Evolutionary conservation across 2,329 filamentous ascomycete species (phyloP).

Genomic region (Fusarium sarcochroum): DNA sequence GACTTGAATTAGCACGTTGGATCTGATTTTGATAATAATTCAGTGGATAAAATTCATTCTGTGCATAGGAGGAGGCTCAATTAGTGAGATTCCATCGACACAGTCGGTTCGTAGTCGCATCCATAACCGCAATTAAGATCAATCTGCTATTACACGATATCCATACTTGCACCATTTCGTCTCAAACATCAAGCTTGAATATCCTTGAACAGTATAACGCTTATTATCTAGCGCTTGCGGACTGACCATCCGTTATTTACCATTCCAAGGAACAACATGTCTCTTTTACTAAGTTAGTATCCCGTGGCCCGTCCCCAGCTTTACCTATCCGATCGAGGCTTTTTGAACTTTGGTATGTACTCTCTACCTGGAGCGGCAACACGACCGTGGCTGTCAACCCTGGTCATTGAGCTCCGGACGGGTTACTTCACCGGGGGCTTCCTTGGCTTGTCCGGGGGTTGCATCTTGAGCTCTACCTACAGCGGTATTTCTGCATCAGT

Average conservation of each 20-base stretch:
- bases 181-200: constrained; percentile 25
- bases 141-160: constrained; percentile 24
- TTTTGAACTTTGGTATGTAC: constrained; percentile 11
- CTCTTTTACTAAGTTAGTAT: constrained; percentile 11
- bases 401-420: constrained; percentile 40
- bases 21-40: neutral
- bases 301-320: neutral
- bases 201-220: constrained; percentile 23
- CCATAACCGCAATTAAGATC: neutral
- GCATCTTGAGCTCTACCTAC: constrained; percentile 44
- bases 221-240: constrained; percentile 43
- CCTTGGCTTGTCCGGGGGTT: constrained; percentile 43
- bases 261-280: constrained; percentile 38
- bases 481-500: constrained; percentile 39
- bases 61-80: constrained; percentile 3
- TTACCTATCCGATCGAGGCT: constrained; percentile 9
- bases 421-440: constrained; percentile 40
- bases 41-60: constrained; percentile 1
- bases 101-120: constrained; percentile 8
- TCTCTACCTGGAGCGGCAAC: constrained; percentile 28
- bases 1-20: constrained; percentile 20
- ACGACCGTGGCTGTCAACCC: constrained; percentile 33
- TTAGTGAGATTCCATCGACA: constrained; percentile 19
- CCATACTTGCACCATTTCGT: constrained; percentile 6
- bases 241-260: constrained; percentile 45